Conservation (phyloP, 2,329 filamentous ascomycete species). For the Pseudovirgaria hyperparasitica region DNA sequence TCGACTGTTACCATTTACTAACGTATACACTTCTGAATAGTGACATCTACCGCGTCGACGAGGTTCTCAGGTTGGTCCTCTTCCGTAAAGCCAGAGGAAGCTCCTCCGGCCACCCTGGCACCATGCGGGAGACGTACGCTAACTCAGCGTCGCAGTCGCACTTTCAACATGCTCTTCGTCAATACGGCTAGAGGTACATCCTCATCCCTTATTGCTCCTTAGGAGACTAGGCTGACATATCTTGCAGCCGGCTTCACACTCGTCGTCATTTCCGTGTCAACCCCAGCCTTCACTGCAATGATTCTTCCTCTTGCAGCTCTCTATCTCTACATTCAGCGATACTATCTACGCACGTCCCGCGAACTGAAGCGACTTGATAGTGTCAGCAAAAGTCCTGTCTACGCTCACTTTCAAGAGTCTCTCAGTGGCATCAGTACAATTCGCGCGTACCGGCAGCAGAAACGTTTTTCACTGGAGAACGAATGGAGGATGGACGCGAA, state of each 20-base stretch:
- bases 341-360: slow-evolving; percentile 90
- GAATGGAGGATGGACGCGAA: slow-evolving; percentile 97
- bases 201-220: slow-evolving; percentile 3
- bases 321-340: slow-evolving; percentile 90
- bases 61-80: slow-evolving; percentile 60
- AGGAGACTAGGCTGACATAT: slow-evolving; percentile 11
- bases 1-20: no score
- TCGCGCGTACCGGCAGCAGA: slow-evolving; percentile 81
- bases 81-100: background rate
- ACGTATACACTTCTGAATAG: slow-evolving; percentile 23
- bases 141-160: slow-evolving; percentile 40
- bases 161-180: slow-evolving; percentile 77
- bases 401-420: slow-evolving; percentile 96
- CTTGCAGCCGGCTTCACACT: slow-evolving; percentile 59
- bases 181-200: slow-evolving; percentile 36
- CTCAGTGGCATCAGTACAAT: slow-evolving; percentile 91
- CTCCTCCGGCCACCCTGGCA: slow-evolving; percentile 1
- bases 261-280: slow-evolving; percentile 68
- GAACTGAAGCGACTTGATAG: slow-evolving; percentile 95
- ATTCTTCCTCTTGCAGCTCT: slow-evolving; percentile 69
- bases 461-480: slow-evolving; percentile 81
- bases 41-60: slow-evolving; percentile 73
- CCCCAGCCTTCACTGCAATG: slow-evolving; percentile 66
- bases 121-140: background rate
- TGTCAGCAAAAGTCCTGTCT: slow-evolving; percentile 89